Evolutionary conservation across 169 alveolate genomes (phyloP).

Genomic region (Babesia divergens): DNA sequence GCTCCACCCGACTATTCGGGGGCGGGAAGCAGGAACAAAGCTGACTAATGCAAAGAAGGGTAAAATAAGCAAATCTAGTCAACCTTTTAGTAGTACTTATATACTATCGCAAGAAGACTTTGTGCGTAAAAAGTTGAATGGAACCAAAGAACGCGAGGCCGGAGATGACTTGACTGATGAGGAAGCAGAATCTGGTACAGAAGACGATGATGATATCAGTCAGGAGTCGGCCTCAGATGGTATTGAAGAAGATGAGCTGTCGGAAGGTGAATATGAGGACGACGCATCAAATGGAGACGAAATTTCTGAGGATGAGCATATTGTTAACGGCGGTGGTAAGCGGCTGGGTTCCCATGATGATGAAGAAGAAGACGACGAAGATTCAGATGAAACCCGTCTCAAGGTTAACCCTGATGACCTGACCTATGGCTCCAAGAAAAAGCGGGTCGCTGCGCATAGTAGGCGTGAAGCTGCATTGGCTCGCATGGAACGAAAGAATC

Average conservation of each 20-base stretch:
- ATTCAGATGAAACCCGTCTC: slow-evolving; percentile 1
- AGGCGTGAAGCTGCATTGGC: slow-evolving; percentile 10
- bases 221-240: background rate
- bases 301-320: background rate
- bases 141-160: background rate
- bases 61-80: background rate
- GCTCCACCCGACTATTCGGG: slow-evolving; percentile 76
- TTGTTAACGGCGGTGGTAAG: background rate
- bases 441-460: slow-evolving; percentile 25
- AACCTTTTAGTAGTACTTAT: slow-evolving; percentile 2
- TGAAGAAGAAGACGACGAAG: slow-evolving; percentile 33
- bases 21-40: slow-evolving; percentile 64
- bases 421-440: slow-evolving; percentile 6
- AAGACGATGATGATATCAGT: background rate
- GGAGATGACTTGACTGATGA: slow-evolving; percentile 5
- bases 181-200: too few relatives aligned
- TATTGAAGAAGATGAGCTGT: slow-evolving; percentile 3
- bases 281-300: background rate
- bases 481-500: slow-evolving; percentile 19
- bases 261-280: slow-evolving; percentile 11
- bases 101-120: slow-evolving; percentile 32
- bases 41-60: slow-evolving; percentile 22
- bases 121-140: background rate
- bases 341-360: background rate
- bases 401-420: slow-evolving; percentile 30